Conservation (phyloP, 2,329 filamentous ascomycete genomes). For the Fusarium torulosum region DNA sequence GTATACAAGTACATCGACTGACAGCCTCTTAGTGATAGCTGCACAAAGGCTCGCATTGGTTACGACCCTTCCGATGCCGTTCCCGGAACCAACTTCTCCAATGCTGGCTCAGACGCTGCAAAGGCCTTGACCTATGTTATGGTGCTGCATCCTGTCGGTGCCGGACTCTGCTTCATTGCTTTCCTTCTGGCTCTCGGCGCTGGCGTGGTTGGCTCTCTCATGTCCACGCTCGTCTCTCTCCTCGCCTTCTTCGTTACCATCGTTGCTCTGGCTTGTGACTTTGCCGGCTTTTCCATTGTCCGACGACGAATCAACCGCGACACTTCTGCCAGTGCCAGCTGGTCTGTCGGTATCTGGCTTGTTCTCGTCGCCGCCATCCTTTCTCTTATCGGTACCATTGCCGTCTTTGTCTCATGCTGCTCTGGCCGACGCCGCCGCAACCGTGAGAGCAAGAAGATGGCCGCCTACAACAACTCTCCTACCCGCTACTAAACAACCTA, state of each 20-base stretch:
- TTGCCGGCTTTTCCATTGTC: constrained; percentile 68
- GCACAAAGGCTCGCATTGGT: constrained; percentile 64
- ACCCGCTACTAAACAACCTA: constrained; percentile 28
- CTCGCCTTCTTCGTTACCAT: constrained; percentile 65
- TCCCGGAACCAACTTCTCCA: constrained; percentile 55
- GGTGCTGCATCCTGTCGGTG: constrained; percentile 72
- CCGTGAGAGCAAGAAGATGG: constrained; percentile 48
- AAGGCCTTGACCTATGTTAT: constrained; percentile 68
- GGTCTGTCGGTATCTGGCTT: constrained; percentile 69
- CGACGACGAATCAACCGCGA: constrained; percentile 65
- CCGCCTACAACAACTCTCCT: constrained; percentile 39
- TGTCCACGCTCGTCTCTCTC: constrained; percentile 63
- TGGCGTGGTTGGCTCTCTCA: constrained; percentile 64
- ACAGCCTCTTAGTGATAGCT: constrained; percentile 56
- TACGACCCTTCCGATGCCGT: constrained; percentile 67
- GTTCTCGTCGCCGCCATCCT: constrained; percentile 67
- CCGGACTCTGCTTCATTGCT: constrained; percentile 68
- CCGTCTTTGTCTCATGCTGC: constrained; percentile 74
- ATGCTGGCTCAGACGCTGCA: constrained; percentile 58
- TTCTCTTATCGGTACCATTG: constrained; percentile 65
- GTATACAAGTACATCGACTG: constrained; percentile 7
- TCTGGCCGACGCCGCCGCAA: constrained; percentile 58
- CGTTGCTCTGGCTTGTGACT: constrained; percentile 67
- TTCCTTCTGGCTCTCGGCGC: constrained; percentile 67
- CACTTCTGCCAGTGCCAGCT: constrained; percentile 60